Evolutionary conservation across 2,329 filamentous ascomycete genomes (phyloP).

Genomic region (Clarireedia monteithiana): DNA sequence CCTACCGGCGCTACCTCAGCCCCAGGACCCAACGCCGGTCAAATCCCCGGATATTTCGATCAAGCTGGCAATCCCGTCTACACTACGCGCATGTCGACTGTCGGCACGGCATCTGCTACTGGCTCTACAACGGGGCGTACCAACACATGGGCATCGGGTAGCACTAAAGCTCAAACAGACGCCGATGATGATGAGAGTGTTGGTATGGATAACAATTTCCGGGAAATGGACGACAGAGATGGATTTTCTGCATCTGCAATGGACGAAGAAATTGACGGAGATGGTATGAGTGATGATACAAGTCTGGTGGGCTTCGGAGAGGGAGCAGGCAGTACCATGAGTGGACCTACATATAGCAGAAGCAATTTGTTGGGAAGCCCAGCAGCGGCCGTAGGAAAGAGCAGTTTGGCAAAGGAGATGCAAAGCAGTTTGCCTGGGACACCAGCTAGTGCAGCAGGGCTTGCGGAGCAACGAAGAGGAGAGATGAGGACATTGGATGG

Average conservation of each 20-base stretch:
- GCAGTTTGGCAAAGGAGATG: constrained; percentile 17
- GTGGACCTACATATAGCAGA: constrained; percentile 63
- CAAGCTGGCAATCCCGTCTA: constrained; percentile 57
- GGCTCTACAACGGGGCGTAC: constrained; percentile 61
- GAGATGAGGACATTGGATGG: constrained; percentile 63
- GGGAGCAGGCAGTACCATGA: constrained; percentile 78
- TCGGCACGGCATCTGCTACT: constrained; percentile 84
- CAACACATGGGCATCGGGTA: constrained; percentile 58
- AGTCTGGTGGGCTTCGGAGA: constrained; percentile 90
- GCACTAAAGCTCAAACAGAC: constrained; percentile 43
- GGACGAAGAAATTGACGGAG: constrained; percentile 33
- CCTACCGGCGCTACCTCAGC: constrained; percentile 29
- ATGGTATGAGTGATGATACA: constrained; percentile 76
- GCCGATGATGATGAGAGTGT: constrained; percentile 41
- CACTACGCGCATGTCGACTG: constrained; percentile 75
- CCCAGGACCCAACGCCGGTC: constrained; percentile 11
- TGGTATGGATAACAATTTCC: constrained; percentile 37
- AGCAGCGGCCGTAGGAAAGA: constrained; percentile 25
- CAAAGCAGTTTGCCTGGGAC: constrained; percentile 16
- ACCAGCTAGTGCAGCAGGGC: constrained; percentile 16
- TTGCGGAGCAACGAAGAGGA: constrained; percentile 41
- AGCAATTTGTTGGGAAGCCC: constrained; percentile 33
- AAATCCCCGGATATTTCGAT: constrained; percentile 71
- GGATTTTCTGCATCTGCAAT: constrained; percentile 36
- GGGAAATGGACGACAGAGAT: constrained; percentile 42